Percentiles rank a stretch among this genome's conserved stretches.
These are phyloP conservation scores for Microglena sp. DNA, from an alignment of 139 green algal species.

Conservation along the genomic window DNA sequence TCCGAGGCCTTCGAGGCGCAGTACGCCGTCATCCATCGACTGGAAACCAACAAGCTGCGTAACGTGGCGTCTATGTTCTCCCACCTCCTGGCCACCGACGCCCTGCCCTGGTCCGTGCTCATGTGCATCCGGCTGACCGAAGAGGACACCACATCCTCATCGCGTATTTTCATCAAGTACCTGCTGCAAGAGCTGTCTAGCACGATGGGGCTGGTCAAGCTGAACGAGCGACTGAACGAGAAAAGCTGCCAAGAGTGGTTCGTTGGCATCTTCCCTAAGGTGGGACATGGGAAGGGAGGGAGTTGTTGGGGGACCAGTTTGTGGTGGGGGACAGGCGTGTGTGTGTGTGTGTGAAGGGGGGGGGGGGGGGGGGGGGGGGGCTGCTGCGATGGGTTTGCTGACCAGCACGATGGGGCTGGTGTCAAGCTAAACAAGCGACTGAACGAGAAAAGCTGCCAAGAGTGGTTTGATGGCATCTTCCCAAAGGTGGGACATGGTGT, in stretches of 20 bases:
- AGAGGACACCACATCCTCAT: slow-evolving; percentile 95
- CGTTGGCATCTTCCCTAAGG: slow-evolving; percentile 83
- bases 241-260: slow-evolving; percentile 52
- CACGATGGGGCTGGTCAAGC: slow-evolving; percentile 74
- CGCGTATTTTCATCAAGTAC: slow-evolving; percentile 99
- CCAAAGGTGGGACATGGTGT: too few species aligned
- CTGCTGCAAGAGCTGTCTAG: slow-evolving; percentile 94
- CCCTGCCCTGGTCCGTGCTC: slow-evolving; percentile 83
- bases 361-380: too few species aligned
- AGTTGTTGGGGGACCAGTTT: too few species aligned
- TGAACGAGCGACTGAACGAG: slow-evolving; percentile 82
- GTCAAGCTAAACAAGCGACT: slow-evolving; percentile 77
- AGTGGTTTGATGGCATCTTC: slow-evolving; percentile 81
- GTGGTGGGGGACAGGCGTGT: not conserved
- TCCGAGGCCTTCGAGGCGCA: slow-evolving; percentile 85
- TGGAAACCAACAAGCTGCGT: slow-evolving; percentile 99
- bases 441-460: slow-evolving; percentile 52
- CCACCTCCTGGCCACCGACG: slow-evolving; percentile 82
- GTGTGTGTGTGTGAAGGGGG: too few species aligned
- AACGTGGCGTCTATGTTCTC: slow-evolving; percentile 96
- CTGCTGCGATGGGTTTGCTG: too few species aligned
- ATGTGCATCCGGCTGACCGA: slow-evolving; percentile 83
- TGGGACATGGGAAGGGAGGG: slow-evolving; percentile 38
- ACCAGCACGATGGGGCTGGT: slow-evolving; percentile 83
- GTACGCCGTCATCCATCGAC: slow-evolving; percentile 90